Conservation (phyloP, 176 grass and related monocot genomes). For the Otatea glauca region DNA sequence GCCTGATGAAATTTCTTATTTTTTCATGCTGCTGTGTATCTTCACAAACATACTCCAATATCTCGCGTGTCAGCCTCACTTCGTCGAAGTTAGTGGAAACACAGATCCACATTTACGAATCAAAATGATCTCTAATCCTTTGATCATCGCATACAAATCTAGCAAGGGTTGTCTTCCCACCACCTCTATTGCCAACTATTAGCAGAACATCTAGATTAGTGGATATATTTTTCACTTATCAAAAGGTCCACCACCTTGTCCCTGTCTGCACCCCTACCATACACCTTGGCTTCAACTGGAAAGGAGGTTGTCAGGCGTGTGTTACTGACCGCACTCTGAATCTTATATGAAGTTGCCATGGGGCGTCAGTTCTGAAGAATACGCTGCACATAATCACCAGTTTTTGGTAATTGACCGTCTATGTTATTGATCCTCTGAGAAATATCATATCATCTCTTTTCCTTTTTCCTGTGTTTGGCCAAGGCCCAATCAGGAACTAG, state of each 20-base stretch:
- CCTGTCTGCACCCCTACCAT: too few relatives aligned
- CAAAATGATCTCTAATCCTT: slow-evolving; percentile 30
- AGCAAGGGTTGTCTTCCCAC: slow-evolving; percentile 50
- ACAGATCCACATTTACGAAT: slow-evolving; percentile 49
- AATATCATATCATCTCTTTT: too few relatives aligned
- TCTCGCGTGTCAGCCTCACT: not conserved
- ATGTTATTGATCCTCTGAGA: slow-evolving; percentile 40
- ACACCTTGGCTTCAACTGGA: too few relatives aligned
- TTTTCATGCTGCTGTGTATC: too few relatives aligned
- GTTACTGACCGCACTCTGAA: not conserved
- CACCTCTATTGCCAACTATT: slow-evolving; percentile 52
- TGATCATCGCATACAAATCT: slow-evolving; percentile 27
- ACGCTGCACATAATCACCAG: not conserved
- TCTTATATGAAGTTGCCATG: not conserved
- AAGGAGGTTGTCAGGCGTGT: too few relatives aligned
- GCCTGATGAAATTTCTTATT: too few relatives aligned
- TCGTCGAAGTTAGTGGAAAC: slow-evolving; percentile 10
- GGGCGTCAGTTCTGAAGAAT: not conserved
- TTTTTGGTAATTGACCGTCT: not conserved
- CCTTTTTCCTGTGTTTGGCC: too few relatives aligned
- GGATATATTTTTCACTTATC: too few relatives aligned
- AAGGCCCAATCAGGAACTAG: not conserved
- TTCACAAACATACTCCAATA: too few relatives aligned
- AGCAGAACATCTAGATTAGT: too few relatives aligned
- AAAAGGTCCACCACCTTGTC: too few relatives aligned